phyloP scores from a whole-genome alignment of 2,329 filamentous ascomycete species.

The Zasmidium citrigriseum region DNA sequence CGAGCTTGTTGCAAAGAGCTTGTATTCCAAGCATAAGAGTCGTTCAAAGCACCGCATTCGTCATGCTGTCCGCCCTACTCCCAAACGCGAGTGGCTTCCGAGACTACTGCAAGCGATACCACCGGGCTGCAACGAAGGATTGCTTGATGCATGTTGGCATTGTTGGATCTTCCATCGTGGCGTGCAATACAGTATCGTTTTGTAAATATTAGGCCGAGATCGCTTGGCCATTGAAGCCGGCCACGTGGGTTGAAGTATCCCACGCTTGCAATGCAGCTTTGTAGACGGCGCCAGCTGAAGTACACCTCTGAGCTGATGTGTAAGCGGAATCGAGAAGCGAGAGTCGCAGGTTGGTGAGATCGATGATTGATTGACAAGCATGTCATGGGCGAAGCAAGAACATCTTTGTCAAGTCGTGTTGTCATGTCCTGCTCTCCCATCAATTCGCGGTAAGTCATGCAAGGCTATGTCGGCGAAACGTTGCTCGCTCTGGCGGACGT shows the following conservation, averaged over 20 bases:
- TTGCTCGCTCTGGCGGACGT: too few relatives aligned
- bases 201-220: too few relatives aligned
- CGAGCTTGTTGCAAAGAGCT: background rate
- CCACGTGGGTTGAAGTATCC: background rate
- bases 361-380: too few relatives aligned
- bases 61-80: too few relatives aligned
- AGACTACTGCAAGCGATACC: background rate
- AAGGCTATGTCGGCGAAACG: too few relatives aligned
- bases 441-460: too few relatives aligned
- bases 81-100: background rate
- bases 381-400: too few relatives aligned
- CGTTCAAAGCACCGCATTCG: too few relatives aligned
- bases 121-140: background rate
- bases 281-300: background rate
- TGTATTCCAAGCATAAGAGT: too few relatives aligned
- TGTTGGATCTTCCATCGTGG: background rate
- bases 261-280: background rate
- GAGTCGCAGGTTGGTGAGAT: background rate
- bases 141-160: background rate
- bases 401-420: too few relatives aligned
- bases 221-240: background rate
- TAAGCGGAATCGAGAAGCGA: background rate
- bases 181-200: background rate
- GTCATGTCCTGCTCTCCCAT: too few relatives aligned
- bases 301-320: background rate